Evolutionary conservation across 306 rosid genomes (phyloP), one percentile per base, ranked within the genome.

Genomic region (Pyrus pyrifolia): DNA sequence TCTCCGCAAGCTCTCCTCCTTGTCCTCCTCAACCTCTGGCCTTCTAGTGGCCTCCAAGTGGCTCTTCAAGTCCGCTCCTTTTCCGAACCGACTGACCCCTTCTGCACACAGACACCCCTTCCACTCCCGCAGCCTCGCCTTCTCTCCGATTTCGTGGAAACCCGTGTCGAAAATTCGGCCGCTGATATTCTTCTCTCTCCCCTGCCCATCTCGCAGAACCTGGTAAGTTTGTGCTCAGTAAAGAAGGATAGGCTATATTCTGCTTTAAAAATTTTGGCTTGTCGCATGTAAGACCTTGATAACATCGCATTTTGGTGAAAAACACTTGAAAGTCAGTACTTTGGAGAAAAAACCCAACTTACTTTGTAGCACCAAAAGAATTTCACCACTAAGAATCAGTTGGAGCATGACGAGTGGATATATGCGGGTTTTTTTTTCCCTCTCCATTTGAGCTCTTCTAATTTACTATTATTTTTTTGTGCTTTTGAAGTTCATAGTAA

Each of bases 31-130:
- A 19, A 74, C 64, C n/a, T 40, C 77, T 7, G 35, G 64, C 77
- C 2, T 27, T 59, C 51, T 75, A 29, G 88, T 91, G 96, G 81
- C 76, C 78, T 75, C 94, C 55, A 80, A 80, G 78, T 72, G 72
- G 51, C 76, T 87, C 6, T 80, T 81, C 70, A 82, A 70, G 38
- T 74, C 81, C 18, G 17, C 81, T 52, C 74, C 87, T 46, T 80
- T 82, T n/a, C 70, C 86, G 15, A 80, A 66, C 76, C 87, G 81
- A 31, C 67, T 58, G 27, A 27, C 57, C 61, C 27, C 73, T 72
- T 81, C 85, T 59, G 31, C 82, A 11, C 87, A 40, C 57, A 69
- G 71, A 21, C 76, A 66, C 70, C 76, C 55, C 61, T 74, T 80
- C 19, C 71, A 81, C 76, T 62, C 78, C 5, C 77, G 25, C 12